These are phyloP conservation scores for Tylopilus sp. DNA, from an alignment of 1,284 basidiomycete genomes.

Conservation along the genomic window DNA sequence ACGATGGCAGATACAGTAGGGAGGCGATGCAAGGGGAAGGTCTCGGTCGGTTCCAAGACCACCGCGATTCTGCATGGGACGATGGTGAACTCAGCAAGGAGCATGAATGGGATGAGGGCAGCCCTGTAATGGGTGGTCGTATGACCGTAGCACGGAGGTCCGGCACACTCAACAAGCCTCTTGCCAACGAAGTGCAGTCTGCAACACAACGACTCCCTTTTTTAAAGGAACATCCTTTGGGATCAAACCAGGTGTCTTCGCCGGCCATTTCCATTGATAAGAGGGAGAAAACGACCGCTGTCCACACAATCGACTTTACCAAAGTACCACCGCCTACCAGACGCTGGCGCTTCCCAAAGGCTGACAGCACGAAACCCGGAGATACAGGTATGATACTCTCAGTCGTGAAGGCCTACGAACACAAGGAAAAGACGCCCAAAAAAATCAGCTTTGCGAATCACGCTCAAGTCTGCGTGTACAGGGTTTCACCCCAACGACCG, in stretches of 20 bases:
- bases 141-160: neutral
- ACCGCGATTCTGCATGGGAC: neutral
- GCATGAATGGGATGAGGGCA: neutral
- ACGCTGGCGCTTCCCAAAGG: conserved; percentile 13
- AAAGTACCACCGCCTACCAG: conserved; percentile 13
- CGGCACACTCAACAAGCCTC: conserved; percentile 13
- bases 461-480: conserved; percentile 26
- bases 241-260: neutral
- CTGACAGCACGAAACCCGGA: neutral
- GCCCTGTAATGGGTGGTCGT: neutral
- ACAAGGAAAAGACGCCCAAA: conserved; percentile 24
- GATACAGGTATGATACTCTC: conserved; percentile 5
- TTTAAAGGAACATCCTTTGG: neutral
- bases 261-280: neutral
- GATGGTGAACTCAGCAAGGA: neutral
- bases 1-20: neutral
- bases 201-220: neutral
- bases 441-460: conserved; percentile 31
- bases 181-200: neutral
- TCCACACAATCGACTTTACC: conserved; percentile 32
- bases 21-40: neutral
- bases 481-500: conserved; percentile 15
- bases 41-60: conserved; percentile 3
- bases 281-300: conserved; percentile 1
- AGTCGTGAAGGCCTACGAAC: conserved; percentile 3